Base-by-base conservation (phyloP, 768 basidiomycete species). In the Hypholoma sublateritium region DNA sequence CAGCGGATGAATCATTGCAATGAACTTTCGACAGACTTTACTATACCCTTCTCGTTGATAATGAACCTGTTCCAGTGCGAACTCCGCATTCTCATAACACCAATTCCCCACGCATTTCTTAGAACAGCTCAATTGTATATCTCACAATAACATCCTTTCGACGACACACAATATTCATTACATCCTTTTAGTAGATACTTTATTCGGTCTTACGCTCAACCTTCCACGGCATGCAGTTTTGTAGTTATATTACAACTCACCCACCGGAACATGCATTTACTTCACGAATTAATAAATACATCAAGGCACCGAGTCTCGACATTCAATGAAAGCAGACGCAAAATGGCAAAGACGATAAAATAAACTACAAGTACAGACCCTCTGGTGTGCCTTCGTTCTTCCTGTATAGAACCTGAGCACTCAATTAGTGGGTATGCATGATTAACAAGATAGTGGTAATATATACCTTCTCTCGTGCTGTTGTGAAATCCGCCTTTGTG, bases 351-450 rank as follows among this genome's bases (percentile, higher is more conserved):
- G 42, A 50, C 16, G 49, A 25, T 28, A 44, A 21, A 41, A 35
- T 34, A 52, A 45, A 55, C 68, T 85, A 93, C 77, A 93, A 74
- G 69, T 93, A 93, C 55, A 93, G 78, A 49, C 92, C 92, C 67
- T 94, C 93, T 1, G 93, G 92, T 25, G 93, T 94, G 62, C 92
- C 94, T 77, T 98, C 97, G 72, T 95, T 95, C 87, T 99, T 99
- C 74, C 91, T 83, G 76, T 98, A 96, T 46, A 99, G 69, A 13
- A 93, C 53, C 53, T 53, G 14, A 25, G 7, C 48, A 41, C 51
- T 25, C 34, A 28, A 22, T n/a, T 50, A 14, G 11, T 57, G 6
- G 13, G 34, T 36, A 37, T 21, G 28, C 22, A 9, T 36, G 17
- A 24, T 25, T 28, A 3, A 63, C 11, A 17, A 2, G 17, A 6